Conservation (phyloP, 352 stramenopile species). For the Globisporangium spiculum region DNA sequence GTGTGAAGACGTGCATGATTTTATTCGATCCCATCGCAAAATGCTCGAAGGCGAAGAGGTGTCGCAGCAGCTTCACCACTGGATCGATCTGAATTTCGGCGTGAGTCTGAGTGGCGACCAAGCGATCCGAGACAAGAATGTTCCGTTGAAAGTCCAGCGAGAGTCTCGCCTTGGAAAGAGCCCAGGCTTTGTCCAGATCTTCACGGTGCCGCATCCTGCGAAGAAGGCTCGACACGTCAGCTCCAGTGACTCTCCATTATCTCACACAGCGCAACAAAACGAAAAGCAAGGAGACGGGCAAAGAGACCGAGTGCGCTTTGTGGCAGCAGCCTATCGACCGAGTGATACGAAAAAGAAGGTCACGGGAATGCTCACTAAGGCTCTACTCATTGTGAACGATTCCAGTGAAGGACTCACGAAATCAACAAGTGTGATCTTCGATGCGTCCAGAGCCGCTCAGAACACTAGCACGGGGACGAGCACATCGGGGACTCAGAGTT, state of each 20-base stretch:
- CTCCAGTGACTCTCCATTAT: not conserved
- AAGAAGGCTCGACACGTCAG: not conserved
- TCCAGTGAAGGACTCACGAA: conserved; percentile 3
- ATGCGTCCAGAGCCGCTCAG: conserved; percentile 1
- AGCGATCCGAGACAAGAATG: conserved; percentile 89
- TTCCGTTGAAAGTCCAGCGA: conserved; percentile 63
- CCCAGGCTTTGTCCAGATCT: conserved; percentile 77
- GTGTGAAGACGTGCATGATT: conserved; percentile 61
- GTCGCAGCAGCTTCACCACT: conserved; percentile 84
- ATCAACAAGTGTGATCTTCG: conserved; percentile 1
- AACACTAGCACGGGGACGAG: not conserved
- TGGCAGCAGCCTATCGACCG: conserved; percentile 7
- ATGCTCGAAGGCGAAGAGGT: conserved; percentile 92
- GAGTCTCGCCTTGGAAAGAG: conserved; percentile 42
- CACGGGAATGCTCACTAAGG: conserved; percentile 18
- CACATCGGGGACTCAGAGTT: conserved; percentile 1
- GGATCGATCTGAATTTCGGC: conserved; percentile 98
- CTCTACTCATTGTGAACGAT: conserved; percentile 16
- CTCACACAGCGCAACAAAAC: not conserved
- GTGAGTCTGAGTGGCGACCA: conserved; percentile 69
- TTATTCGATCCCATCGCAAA: conserved; percentile 87
- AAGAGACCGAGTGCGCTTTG: conserved; percentile 11
- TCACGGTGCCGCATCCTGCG: conserved; percentile 36
- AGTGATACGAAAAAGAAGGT: conserved; percentile 21
- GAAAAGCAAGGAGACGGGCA: not conserved